Evolutionary conservation across 2,329 filamentous ascomycete genomes (phyloP), one percentile per base, ranked within the genome.

Genomic region (Podosphaera aphanis): DNA sequence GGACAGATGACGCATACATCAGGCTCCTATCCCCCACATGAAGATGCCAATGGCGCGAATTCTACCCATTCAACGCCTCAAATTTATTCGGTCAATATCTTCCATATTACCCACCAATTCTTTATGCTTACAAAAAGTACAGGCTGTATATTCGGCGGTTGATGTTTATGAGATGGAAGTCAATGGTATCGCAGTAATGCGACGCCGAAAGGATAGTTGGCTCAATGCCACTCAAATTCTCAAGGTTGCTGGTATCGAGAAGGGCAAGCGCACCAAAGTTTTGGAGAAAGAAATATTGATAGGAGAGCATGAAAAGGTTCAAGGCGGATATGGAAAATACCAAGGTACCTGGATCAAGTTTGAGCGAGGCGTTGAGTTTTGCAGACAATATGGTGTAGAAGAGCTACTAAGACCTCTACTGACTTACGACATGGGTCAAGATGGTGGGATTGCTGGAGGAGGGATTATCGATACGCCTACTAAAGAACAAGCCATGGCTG

Each of bases 151-250:
- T 62, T 95, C 88, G 6, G 85, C 86, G 53, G 84, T 95, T 40
- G 79, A 88, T 49, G 90, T 98, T 15, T 98, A 95, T 66, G 90
- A 98, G 63, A 94, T 95, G 85, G 86, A 94, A 61, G 82, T 95
- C 49, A 92, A 93, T 60, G 75, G 74, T 40, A 70, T 98, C 52
- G 84, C 85, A 20, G 86, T 95, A 44, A 98, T 98, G 90, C 83
- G 90, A 60, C 79, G 90, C 48, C 79, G 90, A 52, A 80, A 82
- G 53, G 90, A 98, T 62, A 88, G 84, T 53, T 95, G 88, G 83
- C 70, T 98, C 53, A 98, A 98, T 64, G 90, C 90, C 45, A 98
- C 90, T 0, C 90, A 98, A 62, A 95, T 98, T 53, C 73, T 98
- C 52, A 98, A 98, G 60, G 86, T 95, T 31, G 90, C 90, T 31